Evolutionary conservation across 805 yeast genomes (phyloP).

Genomic region (Naumovozyma baii): DNA sequence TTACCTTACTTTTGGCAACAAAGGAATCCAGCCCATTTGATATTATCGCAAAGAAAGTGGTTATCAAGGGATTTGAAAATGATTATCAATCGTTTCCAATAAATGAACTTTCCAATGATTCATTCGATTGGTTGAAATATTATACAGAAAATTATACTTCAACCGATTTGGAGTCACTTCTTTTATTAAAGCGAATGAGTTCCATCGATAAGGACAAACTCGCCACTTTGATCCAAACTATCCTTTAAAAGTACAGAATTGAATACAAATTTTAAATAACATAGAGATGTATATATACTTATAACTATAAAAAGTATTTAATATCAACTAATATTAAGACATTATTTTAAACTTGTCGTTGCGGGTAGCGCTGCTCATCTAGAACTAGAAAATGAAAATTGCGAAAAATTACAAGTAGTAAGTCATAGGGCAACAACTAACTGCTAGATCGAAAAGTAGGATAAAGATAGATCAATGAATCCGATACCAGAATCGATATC

Average conservation of each 20-base stretch:
- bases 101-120: constrained; percentile 11
- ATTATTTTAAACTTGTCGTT: too few species aligned
- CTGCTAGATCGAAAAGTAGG: too few species aligned
- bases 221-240: constrained; percentile 16
- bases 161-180: constrained; percentile 10
- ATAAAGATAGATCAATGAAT: constrained; percentile 5
- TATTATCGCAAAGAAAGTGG: constrained; percentile 26
- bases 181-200: constrained; percentile 11
- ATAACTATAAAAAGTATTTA: too few species aligned
- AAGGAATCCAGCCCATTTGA: constrained; percentile 17
- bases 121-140: constrained; percentile 19
- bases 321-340: too few species aligned
- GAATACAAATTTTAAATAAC: constrained; percentile 20
- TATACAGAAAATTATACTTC: constrained; percentile 10
- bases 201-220: constrained; percentile 3
- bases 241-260: constrained; percentile 16
- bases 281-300: too few species aligned
- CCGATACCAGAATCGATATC: constrained; percentile 13
- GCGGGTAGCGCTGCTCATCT: too few species aligned
- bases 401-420: too few species aligned
- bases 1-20: constrained; percentile 18
- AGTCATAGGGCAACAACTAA: too few species aligned
- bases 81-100: constrained; percentile 16
- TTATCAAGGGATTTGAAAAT: constrained; percentile 22
- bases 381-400: too few species aligned